Base-by-base conservation (phyloP, 306 rosid species). In the Parietaria judaica region DNA sequence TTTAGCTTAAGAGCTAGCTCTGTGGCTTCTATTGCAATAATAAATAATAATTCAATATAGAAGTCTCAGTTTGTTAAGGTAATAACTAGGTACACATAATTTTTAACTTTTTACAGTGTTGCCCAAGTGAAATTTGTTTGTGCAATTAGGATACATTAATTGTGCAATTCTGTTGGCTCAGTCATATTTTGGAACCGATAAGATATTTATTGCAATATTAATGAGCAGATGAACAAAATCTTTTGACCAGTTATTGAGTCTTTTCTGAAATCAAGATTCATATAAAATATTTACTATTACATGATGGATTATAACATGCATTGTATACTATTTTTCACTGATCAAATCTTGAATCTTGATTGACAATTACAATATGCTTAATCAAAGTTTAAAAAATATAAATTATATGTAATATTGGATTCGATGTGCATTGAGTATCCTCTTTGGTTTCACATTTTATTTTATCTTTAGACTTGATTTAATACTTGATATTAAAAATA, bases 21-120 rank as follows among this genome's bases (percentile, higher is more conserved):
- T 36, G 3, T 81, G 73, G 74, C 75, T 69, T 78, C 67, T 66
- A 78, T 69, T 72, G 36, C 56, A 71, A 70, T 71, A 45, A 13
- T 64, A 66, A 70, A 71, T 69, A 34, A 61, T 46, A 46, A 46
- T 7, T 46, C 13, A 46, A 46, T 7, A 46, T 46, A 7, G 51
- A 13, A 5, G 35, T 45, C 78, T 70, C 66, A 52, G 72, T 14
- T 52, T 54, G 60, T 65, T 23, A 23, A 23, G 31, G 31, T 23
- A 23, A 23, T 23, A 23, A 23, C 1, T 23, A 2, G 31, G 2
- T 23, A 23, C 31, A 23, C 31, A 23, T 23, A 23, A 39, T 44
- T 48, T 60, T 65, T 80, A 64, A 72, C 65, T 75, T 66, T 70
- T 68, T 69, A 62, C 49, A 15, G 39, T 78, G 77, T 80, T 49